Evolutionary conservation across 2,329 filamentous ascomycete species (phyloP).

Genomic region (Pezicula carpinea): DNA sequence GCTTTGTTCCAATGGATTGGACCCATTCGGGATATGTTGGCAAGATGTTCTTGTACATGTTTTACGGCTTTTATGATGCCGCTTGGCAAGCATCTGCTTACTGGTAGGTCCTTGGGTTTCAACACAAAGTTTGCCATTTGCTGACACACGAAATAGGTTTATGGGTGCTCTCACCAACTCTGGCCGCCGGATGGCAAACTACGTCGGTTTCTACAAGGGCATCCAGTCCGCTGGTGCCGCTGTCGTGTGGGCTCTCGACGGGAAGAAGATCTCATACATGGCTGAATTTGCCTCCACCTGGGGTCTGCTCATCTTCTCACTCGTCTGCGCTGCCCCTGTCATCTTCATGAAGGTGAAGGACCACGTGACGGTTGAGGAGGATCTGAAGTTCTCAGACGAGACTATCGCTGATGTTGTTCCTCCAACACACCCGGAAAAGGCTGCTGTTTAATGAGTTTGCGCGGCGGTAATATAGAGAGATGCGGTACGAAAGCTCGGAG

Average conservation of each 20-base stretch:
- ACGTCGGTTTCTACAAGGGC: constrained; percentile 85
- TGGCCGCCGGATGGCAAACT: constrained; percentile 84
- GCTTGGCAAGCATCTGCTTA: constrained; percentile 88
- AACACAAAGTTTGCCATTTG: not conserved
- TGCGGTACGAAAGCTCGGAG: no score
- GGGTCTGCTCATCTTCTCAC: constrained; percentile 68
- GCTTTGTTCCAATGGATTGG: constrained; percentile 51
- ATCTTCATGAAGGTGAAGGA: constrained; percentile 78
- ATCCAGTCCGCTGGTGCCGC: constrained; percentile 85
- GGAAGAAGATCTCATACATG: constrained; percentile 57
- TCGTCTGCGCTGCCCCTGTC: constrained; percentile 74
- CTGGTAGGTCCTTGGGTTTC: constrained; percentile 51
- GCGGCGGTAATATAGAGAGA: no score
- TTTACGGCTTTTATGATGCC: constrained; percentile 86
- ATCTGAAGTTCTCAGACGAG: constrained; percentile 82
- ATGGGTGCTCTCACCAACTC: constrained; percentile 95
- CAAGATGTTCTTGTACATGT: constrained; percentile 85
- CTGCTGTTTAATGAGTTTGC: not conserved
- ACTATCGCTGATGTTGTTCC: constrained; percentile 64
- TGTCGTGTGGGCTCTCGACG: constrained; percentile 69
- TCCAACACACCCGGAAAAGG: constrained; percentile 1
- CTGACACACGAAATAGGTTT: constrained; percentile 50
- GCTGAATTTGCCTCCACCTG: constrained; percentile 71
- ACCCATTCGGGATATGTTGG: constrained; percentile 62
- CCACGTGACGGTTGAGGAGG: constrained; percentile 74